Percentiles rank a stretch among this genome's conserved stretches.
Conservation (phyloP, 768 basidiomycete species). For the Agrocybe chaxingu region DNA sequence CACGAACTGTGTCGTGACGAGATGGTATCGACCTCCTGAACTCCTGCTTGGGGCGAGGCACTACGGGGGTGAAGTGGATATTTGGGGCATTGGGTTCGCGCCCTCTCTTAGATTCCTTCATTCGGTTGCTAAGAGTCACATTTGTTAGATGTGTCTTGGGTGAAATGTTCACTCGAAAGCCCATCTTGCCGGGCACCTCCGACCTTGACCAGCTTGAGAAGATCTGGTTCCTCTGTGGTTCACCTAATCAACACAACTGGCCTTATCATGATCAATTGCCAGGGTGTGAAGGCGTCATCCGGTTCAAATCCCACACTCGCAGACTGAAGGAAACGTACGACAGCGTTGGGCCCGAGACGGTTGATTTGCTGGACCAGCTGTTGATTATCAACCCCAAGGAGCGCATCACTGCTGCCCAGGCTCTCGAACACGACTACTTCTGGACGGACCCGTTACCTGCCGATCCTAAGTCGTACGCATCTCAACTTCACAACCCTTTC, state of each 20-base stretch:
- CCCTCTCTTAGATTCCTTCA: background rate
- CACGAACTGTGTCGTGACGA: constrained; percentile 92
- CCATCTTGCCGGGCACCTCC: constrained; percentile 83
- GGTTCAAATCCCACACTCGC: constrained; percentile 51
- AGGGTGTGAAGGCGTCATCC: constrained; percentile 76
- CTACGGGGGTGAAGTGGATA: constrained; percentile 93
- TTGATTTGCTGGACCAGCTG: constrained; percentile 79
- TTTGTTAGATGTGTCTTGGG: constrained; percentile 82
- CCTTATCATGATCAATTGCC: constrained; percentile 73
- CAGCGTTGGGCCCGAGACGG: constrained; percentile 71
- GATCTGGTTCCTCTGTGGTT: constrained; percentile 89
- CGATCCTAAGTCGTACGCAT: constrained; percentile 71
- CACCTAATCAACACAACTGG: constrained; percentile 81
- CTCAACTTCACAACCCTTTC: background rate
- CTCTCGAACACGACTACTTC: constrained; percentile 92
- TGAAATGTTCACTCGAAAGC: constrained; percentile 88
- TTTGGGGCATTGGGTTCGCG: constrained; percentile 94
- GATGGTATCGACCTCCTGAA: constrained; percentile 95
- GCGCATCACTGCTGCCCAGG: constrained; percentile 80
- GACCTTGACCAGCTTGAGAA: constrained; percentile 91
- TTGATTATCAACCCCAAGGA: constrained; percentile 80
- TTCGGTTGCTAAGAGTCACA: background rate
- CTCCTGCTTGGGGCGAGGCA: constrained; percentile 83
- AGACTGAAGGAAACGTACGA: constrained; percentile 58
- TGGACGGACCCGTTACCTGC: constrained; percentile 89